Percentiles rank a stretch among this genome's conserved stretches.
Evolutionary conservation across 768 basidiomycete genomes (phyloP).

Genomic region (Leccinum incarnatum): DNA sequence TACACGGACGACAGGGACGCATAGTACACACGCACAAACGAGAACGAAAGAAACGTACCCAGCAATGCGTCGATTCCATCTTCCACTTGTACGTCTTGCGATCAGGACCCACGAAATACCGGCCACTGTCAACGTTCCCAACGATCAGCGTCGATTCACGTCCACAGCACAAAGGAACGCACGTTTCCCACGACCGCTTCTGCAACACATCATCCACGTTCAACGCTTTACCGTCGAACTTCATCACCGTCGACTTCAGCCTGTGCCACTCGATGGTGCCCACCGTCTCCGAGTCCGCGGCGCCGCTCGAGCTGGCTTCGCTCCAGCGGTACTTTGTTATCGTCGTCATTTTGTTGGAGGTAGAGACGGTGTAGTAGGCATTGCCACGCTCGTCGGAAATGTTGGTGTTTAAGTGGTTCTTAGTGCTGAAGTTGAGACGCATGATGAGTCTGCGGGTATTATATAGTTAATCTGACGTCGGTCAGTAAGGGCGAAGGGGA

Average conservation of each 20-base stretch:
- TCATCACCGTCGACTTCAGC: conserved; percentile 6
- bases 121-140: conserved; percentile 20
- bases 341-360: conserved; percentile 22
- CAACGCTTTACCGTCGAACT: conserved; percentile 15
- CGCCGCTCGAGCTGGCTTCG: conserved; percentile 4
- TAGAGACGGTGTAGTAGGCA: conserved; percentile 20
- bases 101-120: conserved; percentile 34
- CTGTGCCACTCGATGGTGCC: conserved; percentile 27
- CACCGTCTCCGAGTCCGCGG: conserved; percentile 18
- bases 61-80: conserved; percentile 22
- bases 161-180: not conserved
- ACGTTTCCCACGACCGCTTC: conserved; percentile 18
- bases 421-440: conserved; percentile 23
- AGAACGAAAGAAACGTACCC: conserved; percentile 17
- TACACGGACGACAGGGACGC: not conserved
- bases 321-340: conserved; percentile 25
- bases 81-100: conserved; percentile 34
- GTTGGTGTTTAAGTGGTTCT: conserved; percentile 20
- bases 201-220: conserved; percentile 11
- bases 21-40: not conserved
- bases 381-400: conserved; percentile 21
- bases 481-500: not conserved
- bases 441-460: conserved; percentile 3
- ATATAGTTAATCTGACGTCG: not conserved
- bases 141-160: not conserved